Conservation (phyloP, 1,284 basidiomycete species). For the Fomes fomentarius region DNA sequence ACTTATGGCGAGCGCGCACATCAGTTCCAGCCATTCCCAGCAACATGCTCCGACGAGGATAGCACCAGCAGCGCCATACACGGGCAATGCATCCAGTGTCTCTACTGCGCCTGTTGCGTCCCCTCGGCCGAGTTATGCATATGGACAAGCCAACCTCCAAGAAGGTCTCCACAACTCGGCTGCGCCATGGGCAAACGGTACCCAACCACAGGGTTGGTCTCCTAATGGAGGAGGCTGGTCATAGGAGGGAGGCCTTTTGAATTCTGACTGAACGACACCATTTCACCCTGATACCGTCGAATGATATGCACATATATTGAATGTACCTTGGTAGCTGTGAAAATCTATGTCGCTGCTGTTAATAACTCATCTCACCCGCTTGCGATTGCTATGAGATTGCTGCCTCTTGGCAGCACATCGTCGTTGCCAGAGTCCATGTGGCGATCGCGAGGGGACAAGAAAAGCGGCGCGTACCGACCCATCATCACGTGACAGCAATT, state of each 20-base stretch:
- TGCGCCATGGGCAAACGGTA: not conserved
- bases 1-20: too few relatives aligned
- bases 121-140: slow-evolving; percentile 20
- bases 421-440: not conserved
- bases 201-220: slow-evolving; percentile 4
- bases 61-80: not conserved
- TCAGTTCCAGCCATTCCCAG: not conserved
- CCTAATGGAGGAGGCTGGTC: slow-evolving; percentile 1
- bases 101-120: slow-evolving; percentile 6
- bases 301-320: not conserved
- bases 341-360: too few relatives aligned
- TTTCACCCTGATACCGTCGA: too few relatives aligned
- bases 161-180: not conserved
- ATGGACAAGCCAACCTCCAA: slow-evolving; percentile 14
- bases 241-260: too few relatives aligned
- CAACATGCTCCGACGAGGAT: not conserved
- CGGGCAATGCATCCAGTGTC: not conserved
- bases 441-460: not conserved
- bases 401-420: too few relatives aligned
- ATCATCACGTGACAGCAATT: slow-evolving; percentile 25
- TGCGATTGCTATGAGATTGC: too few relatives aligned
- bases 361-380: too few relatives aligned
- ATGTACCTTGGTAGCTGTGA: too few relatives aligned
- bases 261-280: too few relatives aligned
- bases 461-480: slow-evolving; percentile 14